Evolutionary conservation across 148 eudicot species (phyloP).

Genomic region (Beta vulgaris): DNA sequence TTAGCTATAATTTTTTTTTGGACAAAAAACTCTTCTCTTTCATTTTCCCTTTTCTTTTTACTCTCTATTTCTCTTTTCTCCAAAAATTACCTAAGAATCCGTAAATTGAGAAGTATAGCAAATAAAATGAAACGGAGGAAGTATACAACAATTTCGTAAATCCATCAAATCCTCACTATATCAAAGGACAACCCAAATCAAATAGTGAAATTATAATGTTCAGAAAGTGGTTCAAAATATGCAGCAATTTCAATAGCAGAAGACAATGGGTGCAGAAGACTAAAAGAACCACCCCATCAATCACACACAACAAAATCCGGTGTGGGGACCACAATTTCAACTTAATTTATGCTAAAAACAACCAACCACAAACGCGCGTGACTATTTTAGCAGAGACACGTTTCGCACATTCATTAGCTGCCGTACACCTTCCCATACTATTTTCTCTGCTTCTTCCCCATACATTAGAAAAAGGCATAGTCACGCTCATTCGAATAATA

Average conservation of each 20-base stretch:
- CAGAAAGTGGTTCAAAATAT: neutral
- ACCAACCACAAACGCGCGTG: constrained; percentile 10
- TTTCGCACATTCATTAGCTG: neutral
- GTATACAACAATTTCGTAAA: no score
- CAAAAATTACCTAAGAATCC: no score
- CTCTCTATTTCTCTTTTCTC: no score
- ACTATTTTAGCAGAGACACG: neutral
- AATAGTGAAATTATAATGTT: no score
- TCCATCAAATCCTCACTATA: no score
- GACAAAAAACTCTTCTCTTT: no score
- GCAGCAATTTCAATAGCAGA: neutral
- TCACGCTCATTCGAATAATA: constrained; percentile 4
- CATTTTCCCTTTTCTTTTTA: no score
- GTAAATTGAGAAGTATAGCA: no score
- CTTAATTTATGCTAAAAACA: neutral
- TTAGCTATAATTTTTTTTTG: no score
- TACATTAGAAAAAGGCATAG: neutral
- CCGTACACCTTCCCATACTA: neutral
- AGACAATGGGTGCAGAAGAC: neutral
- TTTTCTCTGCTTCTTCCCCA: constrained; percentile 17
- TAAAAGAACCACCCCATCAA: neutral
- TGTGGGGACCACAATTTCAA: neutral
- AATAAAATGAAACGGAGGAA: no score
- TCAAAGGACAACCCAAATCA: no score
- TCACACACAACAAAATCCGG: neutral